phyloP scores from a whole-genome alignment of 2,329 filamentous ascomycete species.

The Colletotrichum melonis region DNA sequence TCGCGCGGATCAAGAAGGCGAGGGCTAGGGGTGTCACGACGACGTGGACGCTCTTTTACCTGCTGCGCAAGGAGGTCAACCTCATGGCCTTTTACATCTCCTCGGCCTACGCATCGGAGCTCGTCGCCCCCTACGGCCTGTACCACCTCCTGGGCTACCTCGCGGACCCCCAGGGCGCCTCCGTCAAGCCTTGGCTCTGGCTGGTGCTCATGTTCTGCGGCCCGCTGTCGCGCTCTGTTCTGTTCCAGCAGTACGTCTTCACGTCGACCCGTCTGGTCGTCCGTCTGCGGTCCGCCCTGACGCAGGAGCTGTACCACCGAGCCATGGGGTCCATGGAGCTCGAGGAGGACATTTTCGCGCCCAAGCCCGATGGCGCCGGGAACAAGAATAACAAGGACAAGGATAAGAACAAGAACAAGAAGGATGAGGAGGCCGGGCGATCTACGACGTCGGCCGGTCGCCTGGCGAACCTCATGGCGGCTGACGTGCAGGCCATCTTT shows the following conservation, averaged over 20 bases:
- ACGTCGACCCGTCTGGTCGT: conserved; percentile 67
- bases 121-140: conserved; percentile 64
- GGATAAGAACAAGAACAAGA: conserved; percentile 41
- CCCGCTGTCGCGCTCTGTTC: conserved; percentile 58
- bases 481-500: conserved; percentile 67
- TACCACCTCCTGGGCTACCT: conserved; percentile 65
- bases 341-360: conserved; percentile 63
- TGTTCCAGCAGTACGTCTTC: conserved; percentile 69
- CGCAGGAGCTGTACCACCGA: conserved; percentile 68
- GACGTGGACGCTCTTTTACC: conserved; percentile 56
- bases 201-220: conserved; percentile 64
- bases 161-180: conserved; percentile 55
- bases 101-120: conserved; percentile 55
- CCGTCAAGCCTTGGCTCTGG: conserved; percentile 63
- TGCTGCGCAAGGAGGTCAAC: conserved; percentile 53
- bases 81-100: conserved; percentile 58
- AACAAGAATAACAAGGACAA: conserved; percentile 37
- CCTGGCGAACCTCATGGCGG: conserved; percentile 68
- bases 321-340: conserved; percentile 67
- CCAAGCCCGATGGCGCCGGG: conserved; percentile 31
- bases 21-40: conserved; percentile 56
- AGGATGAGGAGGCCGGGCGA: conserved; percentile 40
- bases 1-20: conserved; percentile 55
- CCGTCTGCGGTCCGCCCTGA: conserved; percentile 66
- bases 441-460: conserved; percentile 59